A percentile compares a stretch with the other conserved stretches of the same genome.
phyloP scores from a whole-genome alignment of 2,329 filamentous ascomycete genomes.

The Colletotrichum sp. region DNA sequence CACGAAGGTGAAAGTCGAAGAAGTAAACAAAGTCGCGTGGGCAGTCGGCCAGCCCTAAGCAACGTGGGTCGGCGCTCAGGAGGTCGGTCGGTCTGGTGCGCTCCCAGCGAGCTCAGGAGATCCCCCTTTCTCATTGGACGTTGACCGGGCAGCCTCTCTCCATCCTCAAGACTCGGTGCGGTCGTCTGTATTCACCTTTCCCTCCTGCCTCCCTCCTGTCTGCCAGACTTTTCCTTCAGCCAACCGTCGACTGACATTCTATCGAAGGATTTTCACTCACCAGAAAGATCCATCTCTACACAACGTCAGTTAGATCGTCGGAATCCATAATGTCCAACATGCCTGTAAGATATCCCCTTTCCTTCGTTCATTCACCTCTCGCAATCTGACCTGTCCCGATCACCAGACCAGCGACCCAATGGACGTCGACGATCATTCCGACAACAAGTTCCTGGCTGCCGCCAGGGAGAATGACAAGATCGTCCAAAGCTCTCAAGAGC shows the following conservation, averaged over 20 bases:
- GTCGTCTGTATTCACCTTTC: neutral
- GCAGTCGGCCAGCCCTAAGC: neutral
- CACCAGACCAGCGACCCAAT: neutral
- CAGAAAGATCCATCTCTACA: no score
- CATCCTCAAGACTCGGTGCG: neutral
- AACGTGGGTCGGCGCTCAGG: neutral
- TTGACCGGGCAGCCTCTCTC: neutral
- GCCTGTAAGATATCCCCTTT: neutral
- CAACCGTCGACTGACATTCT: neutral
- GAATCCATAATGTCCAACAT: no score
- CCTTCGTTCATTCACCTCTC: no score
- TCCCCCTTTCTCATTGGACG: neutral
- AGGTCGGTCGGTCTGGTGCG: neutral
- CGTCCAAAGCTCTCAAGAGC: rapidly evolving
- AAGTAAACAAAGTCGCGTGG: neutral
- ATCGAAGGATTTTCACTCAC: neutral
- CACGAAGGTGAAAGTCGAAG: neutral
- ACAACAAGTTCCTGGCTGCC: neutral
- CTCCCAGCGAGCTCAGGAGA: neutral
- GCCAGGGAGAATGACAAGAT: neutral
- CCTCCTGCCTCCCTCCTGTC: neutral
- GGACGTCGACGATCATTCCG: no score
- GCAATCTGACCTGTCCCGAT: neutral
- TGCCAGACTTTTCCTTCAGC: neutral
- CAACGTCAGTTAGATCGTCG: no score